Conservation (phyloP, 768 basidiomycete species). For the Serendipita sp. region DNA sequence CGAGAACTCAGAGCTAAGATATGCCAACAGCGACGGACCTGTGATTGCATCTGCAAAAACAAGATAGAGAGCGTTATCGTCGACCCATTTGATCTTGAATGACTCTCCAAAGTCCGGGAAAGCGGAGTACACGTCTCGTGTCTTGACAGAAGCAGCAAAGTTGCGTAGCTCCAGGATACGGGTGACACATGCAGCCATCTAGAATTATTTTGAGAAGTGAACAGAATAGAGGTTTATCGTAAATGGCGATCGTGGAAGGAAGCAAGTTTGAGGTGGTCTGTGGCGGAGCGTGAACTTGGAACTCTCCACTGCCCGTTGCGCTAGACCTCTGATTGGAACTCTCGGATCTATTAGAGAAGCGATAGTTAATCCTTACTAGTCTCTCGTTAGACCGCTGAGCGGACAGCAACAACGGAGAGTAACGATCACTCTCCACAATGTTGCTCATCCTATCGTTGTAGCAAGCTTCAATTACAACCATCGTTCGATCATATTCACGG, state of each 20-base stretch:
- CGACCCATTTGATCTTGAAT: conserved; percentile 98
- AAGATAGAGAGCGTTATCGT: conserved; percentile 88
- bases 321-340: no score
- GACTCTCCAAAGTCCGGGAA: conserved; percentile 76
- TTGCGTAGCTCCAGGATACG: conserved; percentile 82
- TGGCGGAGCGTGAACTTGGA: no score
- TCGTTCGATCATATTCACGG: no score
- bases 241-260: neutral
- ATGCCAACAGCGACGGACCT: conserved; percentile 42
- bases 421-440: no score
- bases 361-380: no score
- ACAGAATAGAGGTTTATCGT: neutral
- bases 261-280: neutral
- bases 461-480: no score
- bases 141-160: conserved; percentile 92
- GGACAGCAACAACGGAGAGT: no score
- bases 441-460: no score
- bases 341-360: no score
- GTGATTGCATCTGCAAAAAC: conserved; percentile 83
- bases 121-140: conserved; percentile 83
- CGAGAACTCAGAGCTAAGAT: conserved; percentile 7
- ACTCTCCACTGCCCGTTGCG: no score
- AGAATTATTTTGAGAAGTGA: neutral
- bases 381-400: no score
- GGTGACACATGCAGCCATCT: conserved; percentile 71